phyloP scores from a whole-genome alignment of 2,329 filamentous ascomycete genomes.

The Fusarium sp. region DNA sequence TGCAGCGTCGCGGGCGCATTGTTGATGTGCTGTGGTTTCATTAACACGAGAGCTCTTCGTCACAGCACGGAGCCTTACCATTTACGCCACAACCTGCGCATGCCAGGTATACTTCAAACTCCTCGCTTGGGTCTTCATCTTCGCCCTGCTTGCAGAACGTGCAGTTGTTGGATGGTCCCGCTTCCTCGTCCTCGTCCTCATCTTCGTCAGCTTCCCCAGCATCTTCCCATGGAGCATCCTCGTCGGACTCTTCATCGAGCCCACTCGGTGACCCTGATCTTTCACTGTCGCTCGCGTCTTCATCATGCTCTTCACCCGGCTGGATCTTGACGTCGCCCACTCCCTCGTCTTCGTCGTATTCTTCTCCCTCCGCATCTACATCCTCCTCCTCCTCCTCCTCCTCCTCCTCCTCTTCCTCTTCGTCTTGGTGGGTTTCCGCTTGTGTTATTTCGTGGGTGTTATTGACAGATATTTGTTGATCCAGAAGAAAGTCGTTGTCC shows the following conservation, averaged over 20 bases:
- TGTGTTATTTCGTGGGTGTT: conserved; percentile 47
- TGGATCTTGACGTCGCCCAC: conserved; percentile 68
- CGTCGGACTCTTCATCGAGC: conserved; percentile 65
- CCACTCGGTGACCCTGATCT: conserved; percentile 60
- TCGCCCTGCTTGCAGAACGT: conserved; percentile 88
- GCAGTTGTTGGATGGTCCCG: conserved; percentile 58
- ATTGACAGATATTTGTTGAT: conserved; percentile 41
- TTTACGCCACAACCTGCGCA: conserved; percentile 85
- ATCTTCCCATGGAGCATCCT: conserved; percentile 62
- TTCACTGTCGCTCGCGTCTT: conserved; percentile 61
- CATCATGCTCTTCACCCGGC: conserved; percentile 63
- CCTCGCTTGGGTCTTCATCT: conserved; percentile 83
- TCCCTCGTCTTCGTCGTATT: conserved; percentile 63
- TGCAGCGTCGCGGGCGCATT: conserved; percentile 81
- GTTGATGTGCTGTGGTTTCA: conserved; percentile 80
- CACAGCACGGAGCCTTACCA: conserved; percentile 67
- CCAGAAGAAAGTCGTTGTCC: conserved; percentile 49
- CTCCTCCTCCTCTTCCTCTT: conserved; percentile 42
- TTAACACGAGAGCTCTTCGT: conserved; percentile 49
- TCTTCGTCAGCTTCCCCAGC: conserved; percentile 70
- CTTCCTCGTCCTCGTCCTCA: conserved; percentile 60
- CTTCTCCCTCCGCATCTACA: conserved; percentile 44
- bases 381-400: conserved; percentile 52
- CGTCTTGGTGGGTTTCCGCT: conserved; percentile 48
- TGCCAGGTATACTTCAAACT: conserved; percentile 82